Evolutionary conservation across 2,329 filamentous ascomycete species (phyloP).

Genomic region (Colletotrichum sp.): DNA sequence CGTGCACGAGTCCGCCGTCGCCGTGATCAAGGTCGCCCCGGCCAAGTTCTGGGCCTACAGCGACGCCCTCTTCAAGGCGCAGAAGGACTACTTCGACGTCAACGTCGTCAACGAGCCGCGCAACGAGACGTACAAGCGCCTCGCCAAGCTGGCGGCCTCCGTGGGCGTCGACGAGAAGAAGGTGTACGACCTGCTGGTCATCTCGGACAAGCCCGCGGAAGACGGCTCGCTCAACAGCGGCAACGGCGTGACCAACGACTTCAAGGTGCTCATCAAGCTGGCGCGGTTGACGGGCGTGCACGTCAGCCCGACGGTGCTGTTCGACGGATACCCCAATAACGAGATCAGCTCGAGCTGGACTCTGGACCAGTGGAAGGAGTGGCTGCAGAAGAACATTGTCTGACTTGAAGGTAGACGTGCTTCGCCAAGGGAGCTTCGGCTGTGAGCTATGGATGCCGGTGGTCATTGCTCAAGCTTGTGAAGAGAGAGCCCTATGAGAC

Average conservation of each 20-base stretch:
- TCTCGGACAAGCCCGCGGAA: slow-evolving; percentile 68
- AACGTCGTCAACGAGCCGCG: slow-evolving; percentile 82
- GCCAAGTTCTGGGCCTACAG: slow-evolving; percentile 83
- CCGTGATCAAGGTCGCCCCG: slow-evolving; percentile 74
- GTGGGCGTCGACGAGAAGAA: slow-evolving; percentile 74
- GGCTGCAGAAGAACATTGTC: slow-evolving; percentile 66
- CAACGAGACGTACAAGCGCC: slow-evolving; percentile 81
- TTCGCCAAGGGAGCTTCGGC: background rate
- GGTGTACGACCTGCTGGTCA: slow-evolving; percentile 71
- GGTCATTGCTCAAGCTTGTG: background rate
- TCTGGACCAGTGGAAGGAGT: slow-evolving; percentile 83
- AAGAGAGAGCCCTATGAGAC: background rate
- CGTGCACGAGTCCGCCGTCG: slow-evolving; percentile 82
- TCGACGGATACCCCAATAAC: slow-evolving; percentile 82
- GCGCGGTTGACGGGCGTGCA: slow-evolving; percentile 82
- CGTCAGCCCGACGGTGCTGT: slow-evolving; percentile 88
- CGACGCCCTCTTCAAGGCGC: slow-evolving; percentile 66
- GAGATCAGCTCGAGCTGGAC: slow-evolving; percentile 82
- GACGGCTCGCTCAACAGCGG: slow-evolving; percentile 78
- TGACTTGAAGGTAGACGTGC: slow-evolving; percentile 27
- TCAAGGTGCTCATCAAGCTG: slow-evolving; percentile 85
- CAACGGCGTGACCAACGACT: slow-evolving; percentile 82
- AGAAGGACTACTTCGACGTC: slow-evolving; percentile 84
- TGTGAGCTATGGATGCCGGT: background rate
- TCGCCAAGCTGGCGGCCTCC: slow-evolving; percentile 74